Evolutionary conservation across 2,329 filamentous ascomycete species (phyloP), one percentile per base, ranked within the genome.

Genomic region (Zymoseptoria tritici): DNA sequence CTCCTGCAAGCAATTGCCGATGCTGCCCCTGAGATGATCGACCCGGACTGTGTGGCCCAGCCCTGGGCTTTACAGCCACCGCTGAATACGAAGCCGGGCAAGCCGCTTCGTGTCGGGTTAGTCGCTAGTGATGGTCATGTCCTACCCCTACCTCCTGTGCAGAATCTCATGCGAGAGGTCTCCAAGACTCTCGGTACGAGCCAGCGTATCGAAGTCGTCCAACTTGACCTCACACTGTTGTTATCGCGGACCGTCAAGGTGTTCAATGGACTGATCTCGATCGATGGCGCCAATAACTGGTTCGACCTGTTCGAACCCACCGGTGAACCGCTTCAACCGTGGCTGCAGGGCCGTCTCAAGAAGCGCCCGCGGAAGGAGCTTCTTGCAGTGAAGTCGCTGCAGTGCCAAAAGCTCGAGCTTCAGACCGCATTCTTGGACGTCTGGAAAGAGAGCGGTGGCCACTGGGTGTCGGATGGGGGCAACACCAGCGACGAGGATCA

Each of bases 261-360:
- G 8, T 81, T 82, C 46, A 84, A 84, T 60, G 78, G 78, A 16
- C 73, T 88, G 56, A 83, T 87, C 72, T 79, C 79, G 22, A 74
- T 84, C 9, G 83, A 87, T 66, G 85, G 84, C 11, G 79, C 75
- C 1, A 78, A 79, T 9, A 67, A 70, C 52, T 83, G 85, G 76
- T 79, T 85, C 57, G 79, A 85, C 67, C 73, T 83, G 5, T 73
- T 87, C 22, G 81, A 83, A 56, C 70, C 75, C 9, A 83, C 78
- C 3, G 75, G 74, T 5, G 85, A 87, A 63, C 81, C 83, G 0
- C 72, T 86, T 1, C 85, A 80, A 11, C 82, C 81, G 1, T 87
- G 84, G 83, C 76, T 86, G n/a, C 72, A 75, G 42, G 76, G 75
- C 2, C 76, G 83, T 3, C 72, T 84, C 49, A 77, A 75, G 46